A percentile compares a stretch with the other conserved stretches of the same genome.
Conservation (phyloP, 2,329 filamentous ascomycete genomes). For the Cladophialophora chaetospira region DNA sequence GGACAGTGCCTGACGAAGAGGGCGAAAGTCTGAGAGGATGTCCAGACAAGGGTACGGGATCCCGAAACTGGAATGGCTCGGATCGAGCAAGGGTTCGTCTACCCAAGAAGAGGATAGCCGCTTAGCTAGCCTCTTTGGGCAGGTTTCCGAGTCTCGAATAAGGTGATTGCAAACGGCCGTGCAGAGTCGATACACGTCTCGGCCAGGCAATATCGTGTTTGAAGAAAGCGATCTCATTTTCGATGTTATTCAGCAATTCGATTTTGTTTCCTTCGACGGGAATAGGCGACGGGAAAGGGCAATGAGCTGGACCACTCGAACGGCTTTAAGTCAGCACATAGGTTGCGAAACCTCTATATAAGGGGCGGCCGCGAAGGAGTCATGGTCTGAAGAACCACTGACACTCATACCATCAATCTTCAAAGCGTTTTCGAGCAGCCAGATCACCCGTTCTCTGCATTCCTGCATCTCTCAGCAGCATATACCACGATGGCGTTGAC, state of each 20-base stretch:
- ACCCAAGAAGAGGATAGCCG: neutral
- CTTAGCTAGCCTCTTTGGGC: neutral
- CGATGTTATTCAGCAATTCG: neutral
- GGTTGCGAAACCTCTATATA: neutral
- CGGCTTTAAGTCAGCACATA: neutral
- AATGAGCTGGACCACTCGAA: neutral
- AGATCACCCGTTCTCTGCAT: neutral
- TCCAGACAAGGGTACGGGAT: conserved; percentile 4
- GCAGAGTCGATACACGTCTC: neutral
- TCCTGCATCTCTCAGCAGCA: neutral
- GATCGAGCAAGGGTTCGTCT: conserved; percentile 5
- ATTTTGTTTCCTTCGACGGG: neutral
- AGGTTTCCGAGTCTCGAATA: neutral
- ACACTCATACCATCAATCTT: neutral
- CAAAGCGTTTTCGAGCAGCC: neutral
- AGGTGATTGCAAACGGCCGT: neutral
- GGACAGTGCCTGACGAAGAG: neutral
- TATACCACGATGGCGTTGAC: conserved; percentile 7
- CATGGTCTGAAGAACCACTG: neutral
- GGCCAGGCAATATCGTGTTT: neutral
- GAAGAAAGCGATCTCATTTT: neutral
- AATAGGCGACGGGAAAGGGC: neutral
- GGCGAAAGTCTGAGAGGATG: neutral
- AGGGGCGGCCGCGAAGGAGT: neutral
- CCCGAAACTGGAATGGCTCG: neutral